Percentiles rank a stretch among this genome's conserved stretches.
These are phyloP conservation scores for Rubroboletus satanas DNA, from an alignment of 768 basidiomycete genomes.

Conservation along the genomic window DNA sequence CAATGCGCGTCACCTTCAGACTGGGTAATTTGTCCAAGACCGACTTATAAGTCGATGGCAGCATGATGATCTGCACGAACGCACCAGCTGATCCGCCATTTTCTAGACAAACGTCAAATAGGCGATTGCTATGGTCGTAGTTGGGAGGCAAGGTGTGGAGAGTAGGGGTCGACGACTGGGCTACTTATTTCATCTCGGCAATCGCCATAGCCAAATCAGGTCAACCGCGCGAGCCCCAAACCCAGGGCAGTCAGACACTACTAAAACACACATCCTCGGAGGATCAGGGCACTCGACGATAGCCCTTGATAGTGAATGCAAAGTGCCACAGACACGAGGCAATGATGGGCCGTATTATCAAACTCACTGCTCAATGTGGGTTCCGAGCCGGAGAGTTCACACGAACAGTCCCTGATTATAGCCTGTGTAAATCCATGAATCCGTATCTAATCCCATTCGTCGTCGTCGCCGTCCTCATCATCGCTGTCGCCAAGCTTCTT, in stretches of 20 bases:
- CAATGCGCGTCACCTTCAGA: slow-evolving; percentile 48
- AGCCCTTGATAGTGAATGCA: neutral
- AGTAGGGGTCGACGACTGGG: neutral
- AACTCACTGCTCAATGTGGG: neutral
- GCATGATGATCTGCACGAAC: slow-evolving; percentile 21
- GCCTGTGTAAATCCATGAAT: slow-evolving; percentile 6
- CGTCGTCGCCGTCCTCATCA: slow-evolving; percentile 72
- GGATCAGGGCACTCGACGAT: neutral
- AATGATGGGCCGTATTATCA: too few relatives aligned
- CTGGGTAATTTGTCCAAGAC: slow-evolving; percentile 30
- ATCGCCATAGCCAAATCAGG: slow-evolving; percentile 31
- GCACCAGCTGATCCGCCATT: slow-evolving; percentile 59
- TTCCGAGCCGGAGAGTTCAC: neutral
- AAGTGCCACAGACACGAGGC: neutral
- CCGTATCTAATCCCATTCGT: slow-evolving; percentile 49
- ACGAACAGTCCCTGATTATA: slow-evolving; percentile 7
- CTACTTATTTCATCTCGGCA: slow-evolving; percentile 29
- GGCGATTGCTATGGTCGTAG: slow-evolving; percentile 1
- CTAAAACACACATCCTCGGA: neutral
- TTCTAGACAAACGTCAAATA: slow-evolving; percentile 18
- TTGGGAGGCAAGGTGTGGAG: slow-evolving; percentile 1
- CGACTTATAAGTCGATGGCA: slow-evolving; percentile 14
- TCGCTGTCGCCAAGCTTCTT: slow-evolving; percentile 86
- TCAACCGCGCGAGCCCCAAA: slow-evolving; percentile 7
- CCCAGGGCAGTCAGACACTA: slow-evolving; percentile 12